Conservation (phyloP, 306 rosid species). For the Vicia faba region DNA sequence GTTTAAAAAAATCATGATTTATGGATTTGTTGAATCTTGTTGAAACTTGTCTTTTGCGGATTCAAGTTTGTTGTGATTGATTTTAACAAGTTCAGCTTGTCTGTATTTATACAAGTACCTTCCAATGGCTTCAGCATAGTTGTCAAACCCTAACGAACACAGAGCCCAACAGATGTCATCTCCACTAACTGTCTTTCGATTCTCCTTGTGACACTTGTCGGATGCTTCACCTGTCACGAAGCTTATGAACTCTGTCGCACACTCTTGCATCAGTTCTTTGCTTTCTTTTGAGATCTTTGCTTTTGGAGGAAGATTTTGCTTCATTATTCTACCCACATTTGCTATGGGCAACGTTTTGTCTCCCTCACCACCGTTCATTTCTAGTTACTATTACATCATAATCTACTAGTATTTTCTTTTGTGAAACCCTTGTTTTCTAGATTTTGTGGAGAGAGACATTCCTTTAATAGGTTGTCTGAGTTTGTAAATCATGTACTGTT, state of each 20-base stretch:
- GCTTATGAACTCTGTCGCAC: constrained; percentile 87
- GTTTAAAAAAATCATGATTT: neutral
- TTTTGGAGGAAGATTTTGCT: constrained; percentile 57
- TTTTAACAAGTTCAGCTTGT: constrained; percentile 51
- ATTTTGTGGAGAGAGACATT: constrained; percentile 7
- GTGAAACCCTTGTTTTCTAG: neutral
- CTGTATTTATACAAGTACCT: constrained; percentile 61
- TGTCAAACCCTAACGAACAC: constrained; percentile 74
- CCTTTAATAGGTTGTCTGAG: constrained; percentile 5
- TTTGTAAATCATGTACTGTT: constrained; percentile 21
- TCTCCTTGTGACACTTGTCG: constrained; percentile 90
- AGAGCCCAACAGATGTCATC: constrained; percentile 94
- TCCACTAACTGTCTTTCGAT: constrained; percentile 84
- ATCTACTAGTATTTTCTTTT: neutral
- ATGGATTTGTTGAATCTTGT: constrained; percentile 21
- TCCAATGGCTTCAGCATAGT: constrained; percentile 61
- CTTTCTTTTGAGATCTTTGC: constrained; percentile 84
- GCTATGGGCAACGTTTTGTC: constrained; percentile 71
- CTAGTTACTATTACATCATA: neutral
- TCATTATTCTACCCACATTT: constrained; percentile 85
- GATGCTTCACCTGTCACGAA: constrained; percentile 82
- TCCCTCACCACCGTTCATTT: constrained; percentile 10
- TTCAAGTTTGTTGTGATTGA: constrained; percentile 36
- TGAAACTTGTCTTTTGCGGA: neutral
- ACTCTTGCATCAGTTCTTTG: constrained; percentile 76